Evolutionary conservation across 768 basidiomycete genomes (phyloP).

Genomic region (Kwoniella pini): DNA sequence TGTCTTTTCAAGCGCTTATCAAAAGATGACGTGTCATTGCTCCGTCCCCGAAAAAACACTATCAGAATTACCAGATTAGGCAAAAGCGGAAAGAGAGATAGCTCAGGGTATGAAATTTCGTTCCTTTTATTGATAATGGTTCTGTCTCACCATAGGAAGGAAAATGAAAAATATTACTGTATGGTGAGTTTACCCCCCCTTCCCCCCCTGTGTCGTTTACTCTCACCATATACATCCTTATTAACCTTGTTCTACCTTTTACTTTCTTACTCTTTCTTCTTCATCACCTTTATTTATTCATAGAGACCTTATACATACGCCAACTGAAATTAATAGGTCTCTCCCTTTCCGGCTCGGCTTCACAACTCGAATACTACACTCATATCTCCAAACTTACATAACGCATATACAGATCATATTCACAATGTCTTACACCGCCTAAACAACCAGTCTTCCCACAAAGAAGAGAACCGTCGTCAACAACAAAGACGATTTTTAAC

Average conservation of each 20-base stretch:
- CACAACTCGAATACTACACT: neutral
- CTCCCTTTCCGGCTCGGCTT: neutral
- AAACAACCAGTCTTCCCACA: slow-evolving; percentile 21
- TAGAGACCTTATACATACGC: neutral
- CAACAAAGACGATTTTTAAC: slow-evolving; percentile 11
- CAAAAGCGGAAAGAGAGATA: too few relatives aligned
- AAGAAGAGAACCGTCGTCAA: slow-evolving; percentile 22
- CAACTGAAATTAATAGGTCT: neutral
- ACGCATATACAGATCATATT: slow-evolving; percentile 25
- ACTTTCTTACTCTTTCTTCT: slow-evolving; percentile 3
- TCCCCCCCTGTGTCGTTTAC: neutral
- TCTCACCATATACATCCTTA: neutral
- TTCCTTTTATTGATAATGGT: too few relatives aligned
- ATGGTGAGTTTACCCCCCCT: too few relatives aligned
- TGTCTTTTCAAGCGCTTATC: too few relatives aligned
- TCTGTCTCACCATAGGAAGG: too few relatives aligned
- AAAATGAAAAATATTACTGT: too few relatives aligned
- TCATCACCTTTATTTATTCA: slow-evolving; percentile 12
- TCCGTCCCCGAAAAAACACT: too few relatives aligned
- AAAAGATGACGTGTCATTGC: too few relatives aligned
- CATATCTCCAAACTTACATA: slow-evolving; percentile 13
- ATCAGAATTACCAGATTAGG: too few relatives aligned
- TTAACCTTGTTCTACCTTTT: slow-evolving; percentile 1
- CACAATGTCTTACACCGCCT: slow-evolving; percentile 37
- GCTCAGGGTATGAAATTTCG: too few relatives aligned